Conservation (phyloP, 176 grass and related monocot species). For the Ensete glaucum region DNA sequence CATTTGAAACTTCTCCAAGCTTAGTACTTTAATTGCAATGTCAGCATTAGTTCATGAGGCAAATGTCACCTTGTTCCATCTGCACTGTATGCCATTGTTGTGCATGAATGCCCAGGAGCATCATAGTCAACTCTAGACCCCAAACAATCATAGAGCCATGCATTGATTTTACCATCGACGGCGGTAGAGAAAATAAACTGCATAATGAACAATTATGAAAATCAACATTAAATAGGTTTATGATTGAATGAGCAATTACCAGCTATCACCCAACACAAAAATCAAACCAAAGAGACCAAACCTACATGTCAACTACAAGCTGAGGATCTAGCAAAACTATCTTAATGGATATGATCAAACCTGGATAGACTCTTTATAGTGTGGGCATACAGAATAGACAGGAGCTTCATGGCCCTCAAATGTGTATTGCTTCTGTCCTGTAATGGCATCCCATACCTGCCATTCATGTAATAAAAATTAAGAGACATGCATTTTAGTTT, state of each 20-base stretch:
- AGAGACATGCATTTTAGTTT: neutral
- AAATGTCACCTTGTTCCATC: constrained; percentile 66
- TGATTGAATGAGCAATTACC: too few relatives aligned
- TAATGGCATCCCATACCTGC: constrained; percentile 95
- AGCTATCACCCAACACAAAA: too few relatives aligned
- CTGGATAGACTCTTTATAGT: constrained; percentile 98
- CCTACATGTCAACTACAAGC: neutral
- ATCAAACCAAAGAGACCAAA: too few relatives aligned
- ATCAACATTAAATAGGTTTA: too few relatives aligned
- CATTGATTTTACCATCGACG: constrained; percentile 98
- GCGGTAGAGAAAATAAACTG: constrained; percentile 99
- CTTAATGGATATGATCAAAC: constrained; percentile 26
- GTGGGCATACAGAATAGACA: constrained; percentile 98
- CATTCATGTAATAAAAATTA: constrained; percentile 19
- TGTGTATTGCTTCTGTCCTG: constrained; percentile 85
- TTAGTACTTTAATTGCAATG: too few relatives aligned
- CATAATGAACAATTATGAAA: neutral
- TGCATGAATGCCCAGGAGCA: constrained; percentile 98
- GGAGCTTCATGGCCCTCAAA: constrained; percentile 98
- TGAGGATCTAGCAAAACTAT: too few relatives aligned
- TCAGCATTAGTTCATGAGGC: too few relatives aligned
- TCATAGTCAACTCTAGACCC: constrained; percentile 99
- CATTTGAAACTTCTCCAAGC: too few relatives aligned
- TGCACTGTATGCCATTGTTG: constrained; percentile 90
- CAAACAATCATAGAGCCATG: constrained; percentile 95